phyloP scores from a whole-genome alignment of 2,329 filamentous ascomycete genomes.

The Colletotrichum shisoi region DNA sequence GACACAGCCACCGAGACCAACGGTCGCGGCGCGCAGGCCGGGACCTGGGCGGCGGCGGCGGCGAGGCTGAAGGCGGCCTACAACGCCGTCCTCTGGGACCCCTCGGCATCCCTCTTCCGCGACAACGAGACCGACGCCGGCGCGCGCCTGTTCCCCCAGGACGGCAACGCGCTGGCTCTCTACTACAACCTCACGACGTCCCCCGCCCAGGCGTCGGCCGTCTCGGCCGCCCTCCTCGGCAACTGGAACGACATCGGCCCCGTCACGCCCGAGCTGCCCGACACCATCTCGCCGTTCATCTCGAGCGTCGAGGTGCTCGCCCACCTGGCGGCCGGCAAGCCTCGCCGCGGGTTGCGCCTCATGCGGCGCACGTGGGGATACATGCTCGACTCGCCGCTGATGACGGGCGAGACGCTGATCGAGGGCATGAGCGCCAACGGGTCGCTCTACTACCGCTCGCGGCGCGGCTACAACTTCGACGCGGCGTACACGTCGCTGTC shows the following conservation, averaged over 20 bases:
- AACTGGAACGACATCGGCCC: constrained; percentile 47
- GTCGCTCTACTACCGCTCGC: constrained; percentile 47
- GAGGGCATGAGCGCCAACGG: constrained; percentile 52
- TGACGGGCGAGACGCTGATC: constrained; percentile 50
- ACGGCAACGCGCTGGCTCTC: constrained; percentile 59
- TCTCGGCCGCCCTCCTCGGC: constrained; percentile 40
- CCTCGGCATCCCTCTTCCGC: constrained; percentile 54
- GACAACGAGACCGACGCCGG: constrained; percentile 56
- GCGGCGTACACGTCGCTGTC: constrained; percentile 47
- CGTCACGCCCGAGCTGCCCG: constrained; percentile 47
- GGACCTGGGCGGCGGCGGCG: constrained; percentile 30
- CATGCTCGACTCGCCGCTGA: constrained; percentile 44
- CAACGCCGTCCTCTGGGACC: constrained; percentile 57
- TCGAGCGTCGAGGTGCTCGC: constrained; percentile 48
- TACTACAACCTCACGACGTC: constrained; percentile 42
- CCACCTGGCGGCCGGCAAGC: constrained; percentile 43
- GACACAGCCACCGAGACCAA: constrained; percentile 27
- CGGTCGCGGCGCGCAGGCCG: constrained; percentile 22
- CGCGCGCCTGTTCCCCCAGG: constrained; percentile 55
- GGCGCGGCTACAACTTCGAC: constrained; percentile 47
- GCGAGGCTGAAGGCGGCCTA: constrained; percentile 47
- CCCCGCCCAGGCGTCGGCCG: constrained; percentile 29
- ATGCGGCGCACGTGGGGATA: constrained; percentile 46
- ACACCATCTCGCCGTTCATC: constrained; percentile 51
- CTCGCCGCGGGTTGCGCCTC: constrained; percentile 44